These are phyloP conservation scores for Klebsormidium nitens DNA, from an alignment of 139 green algal species.

Conservation along the genomic window DNA sequence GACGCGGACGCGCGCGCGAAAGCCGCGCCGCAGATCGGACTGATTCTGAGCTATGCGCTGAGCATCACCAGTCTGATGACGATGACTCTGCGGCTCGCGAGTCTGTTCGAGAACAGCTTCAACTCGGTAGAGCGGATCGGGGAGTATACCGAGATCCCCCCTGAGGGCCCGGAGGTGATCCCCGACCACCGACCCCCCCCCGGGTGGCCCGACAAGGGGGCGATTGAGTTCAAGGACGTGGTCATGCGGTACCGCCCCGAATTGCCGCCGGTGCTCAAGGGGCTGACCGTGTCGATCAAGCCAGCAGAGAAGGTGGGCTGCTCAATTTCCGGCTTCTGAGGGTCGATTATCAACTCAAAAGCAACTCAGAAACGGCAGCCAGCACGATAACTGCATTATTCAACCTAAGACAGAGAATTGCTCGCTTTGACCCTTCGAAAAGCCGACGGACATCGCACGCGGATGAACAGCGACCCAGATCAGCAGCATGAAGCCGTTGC, in stretches of 20 bases:
- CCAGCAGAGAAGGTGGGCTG: conserved; percentile 61
- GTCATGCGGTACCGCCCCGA: conserved; percentile 78
- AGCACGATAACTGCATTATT: no score
- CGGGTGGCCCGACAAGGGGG: conserved; percentile 58
- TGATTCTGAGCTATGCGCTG: conserved; percentile 81
- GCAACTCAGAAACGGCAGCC: no score
- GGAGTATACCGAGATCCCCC: conserved; percentile 54
- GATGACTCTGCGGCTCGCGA: conserved; percentile 81
- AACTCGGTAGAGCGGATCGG: conserved; percentile 90
- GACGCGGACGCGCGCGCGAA: conserved; percentile 10
- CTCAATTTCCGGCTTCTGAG: no score
- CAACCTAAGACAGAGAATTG: no score
- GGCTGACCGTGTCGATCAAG: conserved; percentile 62
- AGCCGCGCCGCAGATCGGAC: conserved; percentile 66
- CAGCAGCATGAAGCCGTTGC: no score
- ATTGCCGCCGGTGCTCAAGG: conserved; percentile 75
- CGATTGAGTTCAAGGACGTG: conserved; percentile 56
- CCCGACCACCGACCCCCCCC: conserved; percentile 21
- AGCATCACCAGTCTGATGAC: conserved; percentile 84
- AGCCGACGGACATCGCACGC: no score
- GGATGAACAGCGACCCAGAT: no score
- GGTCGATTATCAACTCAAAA: no score
- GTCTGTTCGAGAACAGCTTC: conserved; percentile 79
- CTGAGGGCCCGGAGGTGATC: conserved; percentile 31
- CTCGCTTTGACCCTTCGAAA: no score